phyloP scores from a whole-genome alignment of 2,329 filamentous ascomycete species.

The Colletotrichum sansevieriae region DNA sequence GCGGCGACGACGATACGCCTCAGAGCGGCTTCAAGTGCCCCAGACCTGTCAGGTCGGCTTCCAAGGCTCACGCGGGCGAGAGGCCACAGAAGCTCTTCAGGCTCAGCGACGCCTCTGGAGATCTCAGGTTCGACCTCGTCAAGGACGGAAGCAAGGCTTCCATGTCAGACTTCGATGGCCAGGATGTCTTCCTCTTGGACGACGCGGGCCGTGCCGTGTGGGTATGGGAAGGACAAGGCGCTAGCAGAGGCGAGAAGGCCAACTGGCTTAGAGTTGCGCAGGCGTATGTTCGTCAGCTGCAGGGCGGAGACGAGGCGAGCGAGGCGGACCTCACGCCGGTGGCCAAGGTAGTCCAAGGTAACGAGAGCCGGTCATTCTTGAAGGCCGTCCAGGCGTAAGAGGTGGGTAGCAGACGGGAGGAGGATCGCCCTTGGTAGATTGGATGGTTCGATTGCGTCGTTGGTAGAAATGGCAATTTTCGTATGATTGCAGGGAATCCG shows the following conservation, averaged over 20 bases:
- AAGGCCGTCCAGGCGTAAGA: slow-evolving; percentile 56
- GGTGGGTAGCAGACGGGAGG: background rate
- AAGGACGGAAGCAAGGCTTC: slow-evolving; percentile 65
- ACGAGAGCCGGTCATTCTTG: slow-evolving; percentile 66
- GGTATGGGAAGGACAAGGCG: slow-evolving; percentile 74
- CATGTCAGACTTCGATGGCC: slow-evolving; percentile 64
- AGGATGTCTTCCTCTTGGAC: slow-evolving; percentile 73
- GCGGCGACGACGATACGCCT: slow-evolving; percentile 58
- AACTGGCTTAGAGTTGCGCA: slow-evolving; percentile 73
- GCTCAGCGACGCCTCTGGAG: slow-evolving; percentile 72
- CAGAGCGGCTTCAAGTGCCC: slow-evolving; percentile 55
- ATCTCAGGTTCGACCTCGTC: slow-evolving; percentile 68
- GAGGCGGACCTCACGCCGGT: slow-evolving; percentile 62
- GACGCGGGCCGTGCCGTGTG: slow-evolving; percentile 70
- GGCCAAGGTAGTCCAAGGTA: slow-evolving; percentile 69
- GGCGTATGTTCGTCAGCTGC: slow-evolving; percentile 62
- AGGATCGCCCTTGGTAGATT: too few relatives aligned
- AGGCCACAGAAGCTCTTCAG: slow-evolving; percentile 65
- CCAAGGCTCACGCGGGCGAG: slow-evolving; percentile 42
- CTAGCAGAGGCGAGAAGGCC: slow-evolving; percentile 70
- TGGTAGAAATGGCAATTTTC: too few relatives aligned
- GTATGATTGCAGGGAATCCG: too few relatives aligned
- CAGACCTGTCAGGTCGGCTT: slow-evolving; percentile 55
- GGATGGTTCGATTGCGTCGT: too few relatives aligned
- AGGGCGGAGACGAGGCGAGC: slow-evolving; percentile 48